Evolutionary conservation across 768 basidiomycete species (phyloP), one percentile per base, ranked within the genome.

Genomic region (Nevesoporus exiguus): DNA sequence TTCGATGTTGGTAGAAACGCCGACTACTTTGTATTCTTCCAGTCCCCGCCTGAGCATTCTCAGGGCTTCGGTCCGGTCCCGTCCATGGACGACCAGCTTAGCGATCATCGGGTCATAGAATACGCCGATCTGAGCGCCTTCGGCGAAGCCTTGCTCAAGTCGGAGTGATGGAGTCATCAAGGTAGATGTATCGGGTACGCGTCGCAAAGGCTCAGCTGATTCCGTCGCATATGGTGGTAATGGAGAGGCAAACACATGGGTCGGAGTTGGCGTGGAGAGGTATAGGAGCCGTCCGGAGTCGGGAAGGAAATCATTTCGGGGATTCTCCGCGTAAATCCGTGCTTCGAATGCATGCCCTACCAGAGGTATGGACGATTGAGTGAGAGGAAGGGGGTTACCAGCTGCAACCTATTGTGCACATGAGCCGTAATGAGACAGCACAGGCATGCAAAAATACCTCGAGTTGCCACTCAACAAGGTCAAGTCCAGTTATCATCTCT

Each of bases 381-480:
- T 63, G 27, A 96, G 77, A 10, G 92, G 90, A 27, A 98, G 79
- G 0, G 84, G 78, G 68, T 96, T 96, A 0, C 94, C 93, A 15
- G 88, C 87, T 13, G 94, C 93, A 34, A 96, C 88, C 86, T 90
- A 44, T 19, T 10, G 34, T 2, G 11, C 11, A 5, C 9, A 10
- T 65, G 24, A 53, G 47, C 19, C 14, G 30, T 11, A 15, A 37
- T 19, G 11, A 42, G 30, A 47, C 17, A 40, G 15, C 33, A 57
- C 9, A 34, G 37, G 36, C 7, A 24, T 15, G 5, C 21, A 33
- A 47, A 7, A 30, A 44, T 64, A 85, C 90, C 76, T 92, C 87
- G 21, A 97, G 76, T 66, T 98, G 94, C 93, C 93, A 96, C 71
- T 96, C 88, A 8, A 98, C 94, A 5, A 98, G 83, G 64, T 98